Evolutionary conservation across 164 flowering plant species (phyloP).

Genomic region (Macadamia integrifolia): DNA sequence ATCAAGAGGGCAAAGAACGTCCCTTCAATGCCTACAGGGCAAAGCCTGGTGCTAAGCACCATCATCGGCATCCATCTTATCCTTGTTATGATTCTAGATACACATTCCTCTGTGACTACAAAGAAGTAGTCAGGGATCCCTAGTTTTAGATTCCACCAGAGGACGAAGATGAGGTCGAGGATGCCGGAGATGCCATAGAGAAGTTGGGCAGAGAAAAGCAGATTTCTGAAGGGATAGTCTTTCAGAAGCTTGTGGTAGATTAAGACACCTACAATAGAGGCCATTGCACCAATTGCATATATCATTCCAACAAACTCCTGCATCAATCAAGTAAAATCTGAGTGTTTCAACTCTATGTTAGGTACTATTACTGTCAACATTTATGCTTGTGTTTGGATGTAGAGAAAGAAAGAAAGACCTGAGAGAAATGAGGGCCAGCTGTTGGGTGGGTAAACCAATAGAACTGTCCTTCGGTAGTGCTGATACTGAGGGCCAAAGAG

Average conservation of each 20-base stretch:
- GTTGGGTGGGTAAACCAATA: slow-evolving; percentile 75
- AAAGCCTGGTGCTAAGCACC: slow-evolving; percentile 54
- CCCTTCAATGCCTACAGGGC: slow-evolving; percentile 73
- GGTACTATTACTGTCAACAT: too few relatives aligned
- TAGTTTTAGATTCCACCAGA: slow-evolving; percentile 53
- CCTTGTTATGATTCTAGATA: slow-evolving; percentile 31
- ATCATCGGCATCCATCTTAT: slow-evolving; percentile 77
- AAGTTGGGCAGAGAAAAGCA: slow-evolving; percentile 56
- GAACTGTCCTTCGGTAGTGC: slow-evolving; percentile 72
- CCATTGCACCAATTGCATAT: slow-evolving; percentile 66
- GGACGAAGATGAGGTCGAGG: slow-evolving; percentile 60
- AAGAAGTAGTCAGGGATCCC: slow-evolving; percentile 64
- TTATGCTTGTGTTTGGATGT: too few relatives aligned
- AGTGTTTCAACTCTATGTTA: too few relatives aligned
- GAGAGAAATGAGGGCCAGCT: slow-evolving; percentile 73
- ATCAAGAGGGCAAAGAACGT: slow-evolving; percentile 75
- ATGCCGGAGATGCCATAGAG: slow-evolving; percentile 49
- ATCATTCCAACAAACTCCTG: slow-evolving; percentile 74
- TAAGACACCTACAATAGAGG: slow-evolving; percentile 55
- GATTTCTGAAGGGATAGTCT: slow-evolving; percentile 45
- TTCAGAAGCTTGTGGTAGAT: slow-evolving; percentile 61
- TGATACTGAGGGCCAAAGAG: slow-evolving; percentile 56
- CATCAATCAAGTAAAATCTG: background rate
- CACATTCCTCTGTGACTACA: slow-evolving; percentile 48
- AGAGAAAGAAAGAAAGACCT: slow-evolving; percentile 29